Percentiles rank a stretch among this genome's conserved stretches.
These are phyloP conservation scores for Rhizophagus clarus DNA, from an alignment of 192 early-diverging fungal genomes.

Conservation along the genomic window DNA sequence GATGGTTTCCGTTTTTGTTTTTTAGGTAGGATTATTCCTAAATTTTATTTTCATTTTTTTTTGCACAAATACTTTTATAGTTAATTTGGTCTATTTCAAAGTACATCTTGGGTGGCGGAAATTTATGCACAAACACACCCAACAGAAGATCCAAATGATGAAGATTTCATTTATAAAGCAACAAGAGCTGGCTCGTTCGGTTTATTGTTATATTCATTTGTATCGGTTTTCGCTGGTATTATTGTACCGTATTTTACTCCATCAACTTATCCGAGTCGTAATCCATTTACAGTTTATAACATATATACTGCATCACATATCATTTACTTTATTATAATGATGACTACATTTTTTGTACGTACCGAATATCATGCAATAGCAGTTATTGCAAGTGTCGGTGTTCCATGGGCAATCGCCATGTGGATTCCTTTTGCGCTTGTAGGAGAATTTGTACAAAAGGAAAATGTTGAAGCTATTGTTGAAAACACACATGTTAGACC, in stretches of 20 bases:
- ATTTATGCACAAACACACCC: conserved; percentile 43
- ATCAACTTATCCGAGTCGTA: conserved; percentile 35
- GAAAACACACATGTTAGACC: neutral
- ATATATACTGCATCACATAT: conserved; percentile 77
- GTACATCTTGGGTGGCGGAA: conserved; percentile 69
- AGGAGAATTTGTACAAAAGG: conserved; percentile 66
- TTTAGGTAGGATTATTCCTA: conserved; percentile 62
- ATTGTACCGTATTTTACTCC: conserved; percentile 56
- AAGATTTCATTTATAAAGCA: neutral
- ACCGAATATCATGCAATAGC: conserved; percentile 60
- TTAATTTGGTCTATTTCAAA: conserved; percentile 15
- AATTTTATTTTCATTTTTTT: neutral
- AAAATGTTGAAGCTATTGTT: neutral
- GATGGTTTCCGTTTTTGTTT: conserved; percentile 96
- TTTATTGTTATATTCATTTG: conserved; percentile 74
- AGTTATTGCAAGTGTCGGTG: conserved; percentile 74
- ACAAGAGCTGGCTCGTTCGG: conserved; percentile 82
- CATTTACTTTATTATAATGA: conserved; percentile 68
- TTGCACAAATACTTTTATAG: neutral
- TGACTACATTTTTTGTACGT: conserved; percentile 64
- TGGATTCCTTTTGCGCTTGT: conserved; percentile 96
- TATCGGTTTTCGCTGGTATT: conserved; percentile 67
- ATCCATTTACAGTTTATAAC: conserved; percentile 45
- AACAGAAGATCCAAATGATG: conserved; percentile 9
- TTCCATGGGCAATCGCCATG: conserved; percentile 85